Percentiles rank a stretch among this genome's conserved stretches.
Evolutionary conservation across 2,329 filamentous ascomycete species (phyloP).

Genomic region (Ilyonectria robusta): DNA sequence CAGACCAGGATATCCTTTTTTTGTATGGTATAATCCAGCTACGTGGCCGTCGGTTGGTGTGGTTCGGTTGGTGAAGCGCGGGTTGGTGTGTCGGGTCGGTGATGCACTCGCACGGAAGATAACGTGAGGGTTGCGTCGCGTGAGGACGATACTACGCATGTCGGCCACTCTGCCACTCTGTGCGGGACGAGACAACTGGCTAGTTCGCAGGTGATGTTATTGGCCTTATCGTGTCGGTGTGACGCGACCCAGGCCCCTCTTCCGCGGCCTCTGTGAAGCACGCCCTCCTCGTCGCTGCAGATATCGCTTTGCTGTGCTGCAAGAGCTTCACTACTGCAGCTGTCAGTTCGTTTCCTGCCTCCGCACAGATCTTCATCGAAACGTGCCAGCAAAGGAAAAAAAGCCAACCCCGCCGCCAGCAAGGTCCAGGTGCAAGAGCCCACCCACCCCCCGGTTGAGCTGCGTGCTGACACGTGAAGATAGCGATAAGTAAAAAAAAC

Average conservation of each 20-base stretch:
- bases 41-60: neutral
- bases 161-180: neutral
- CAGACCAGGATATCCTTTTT: neutral
- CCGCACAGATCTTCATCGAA: slow-evolving; percentile 21
- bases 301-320: neutral
- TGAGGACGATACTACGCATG: slow-evolving; percentile 3
- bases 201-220: slow-evolving; percentile 6
- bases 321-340: slow-evolving; percentile 5
- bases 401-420: slow-evolving; percentile 13
- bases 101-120: slow-evolving; percentile 24
- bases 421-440: neutral
- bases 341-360: neutral
- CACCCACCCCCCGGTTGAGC: slow-evolving; percentile 6
- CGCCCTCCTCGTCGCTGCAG: slow-evolving; percentile 4
- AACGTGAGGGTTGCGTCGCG: slow-evolving; percentile 25
- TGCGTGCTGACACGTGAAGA: slow-evolving; percentile 47
- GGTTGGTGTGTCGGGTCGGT: slow-evolving; percentile 7
- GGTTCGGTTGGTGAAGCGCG: slow-evolving; percentile 3
- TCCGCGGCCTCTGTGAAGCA: neutral
- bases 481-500: slow-evolving; percentile 48
- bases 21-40: neutral
- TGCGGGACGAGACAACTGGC: slow-evolving; percentile 9
- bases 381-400: slow-evolving; percentile 18
- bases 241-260: slow-evolving; percentile 37
- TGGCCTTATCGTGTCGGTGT: slow-evolving; percentile 42